Conservation (phyloP, 1,284 basidiomycete genomes). For the Ganoderma sinense region DNA sequence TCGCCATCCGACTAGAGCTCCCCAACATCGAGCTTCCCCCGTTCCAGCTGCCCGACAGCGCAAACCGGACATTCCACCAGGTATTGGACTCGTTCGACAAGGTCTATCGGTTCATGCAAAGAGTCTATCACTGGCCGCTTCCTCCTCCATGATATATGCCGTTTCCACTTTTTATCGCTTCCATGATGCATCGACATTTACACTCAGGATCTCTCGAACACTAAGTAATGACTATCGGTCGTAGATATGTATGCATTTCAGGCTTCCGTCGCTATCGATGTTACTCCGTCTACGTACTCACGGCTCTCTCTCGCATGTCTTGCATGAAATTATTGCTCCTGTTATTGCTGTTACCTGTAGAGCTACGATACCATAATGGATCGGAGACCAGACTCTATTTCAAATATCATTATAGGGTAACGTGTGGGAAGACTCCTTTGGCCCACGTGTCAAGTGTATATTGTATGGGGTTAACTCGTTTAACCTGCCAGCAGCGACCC, state of each 20-base stretch:
- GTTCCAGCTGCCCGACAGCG: constrained; percentile 24
- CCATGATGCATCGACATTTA: not conserved
- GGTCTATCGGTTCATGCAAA: constrained; percentile 40
- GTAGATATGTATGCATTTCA: not conserved
- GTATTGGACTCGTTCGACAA: constrained; percentile 36
- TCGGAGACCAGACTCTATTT: constrained; percentile 5
- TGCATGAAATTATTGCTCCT: constrained; percentile 26
- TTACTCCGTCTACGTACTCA: constrained; percentile 10
- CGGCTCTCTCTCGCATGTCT: not conserved
- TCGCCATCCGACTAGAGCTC: constrained; percentile 36
- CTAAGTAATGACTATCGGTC: constrained; percentile 30
- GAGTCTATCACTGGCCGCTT: constrained; percentile 42
- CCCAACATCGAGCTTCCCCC: constrained; percentile 26
- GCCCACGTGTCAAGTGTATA: not conserved
- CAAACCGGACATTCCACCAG: constrained; percentile 32
- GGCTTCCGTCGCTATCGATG: not conserved
- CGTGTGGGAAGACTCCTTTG: too few relatives aligned
- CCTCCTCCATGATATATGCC: constrained; percentile 37
- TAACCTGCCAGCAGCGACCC: too few relatives aligned
- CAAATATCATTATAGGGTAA: not conserved
- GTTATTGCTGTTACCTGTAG: constrained; percentile 16
- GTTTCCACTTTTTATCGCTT: not conserved
- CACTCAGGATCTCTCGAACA: constrained; percentile 32
- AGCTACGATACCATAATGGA: constrained; percentile 18
- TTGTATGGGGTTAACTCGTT: too few relatives aligned